These are phyloP conservation scores for Domatiomyces catenatus DNA, from an alignment of 2,329 filamentous ascomycete genomes.

Conservation along the genomic window DNA sequence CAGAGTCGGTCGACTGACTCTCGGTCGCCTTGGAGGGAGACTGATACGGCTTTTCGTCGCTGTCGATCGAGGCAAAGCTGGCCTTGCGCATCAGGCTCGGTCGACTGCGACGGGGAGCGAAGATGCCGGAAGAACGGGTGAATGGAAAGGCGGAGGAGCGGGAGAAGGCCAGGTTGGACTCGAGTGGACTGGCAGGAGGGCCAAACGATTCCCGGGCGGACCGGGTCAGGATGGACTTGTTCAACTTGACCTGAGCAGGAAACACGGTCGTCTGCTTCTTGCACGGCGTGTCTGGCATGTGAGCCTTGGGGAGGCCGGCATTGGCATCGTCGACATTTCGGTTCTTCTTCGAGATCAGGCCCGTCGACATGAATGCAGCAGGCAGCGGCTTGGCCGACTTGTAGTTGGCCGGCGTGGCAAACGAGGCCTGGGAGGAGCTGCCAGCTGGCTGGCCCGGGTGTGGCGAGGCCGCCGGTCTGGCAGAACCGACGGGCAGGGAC, in stretches of 20 bases:
- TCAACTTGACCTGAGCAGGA: conserved; percentile 39
- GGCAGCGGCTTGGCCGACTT: conserved; percentile 62
- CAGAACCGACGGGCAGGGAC: conserved; percentile 54
- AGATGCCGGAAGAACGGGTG: conserved; percentile 46
- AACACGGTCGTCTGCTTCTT: conserved; percentile 65
- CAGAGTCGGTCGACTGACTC: conserved; percentile 48
- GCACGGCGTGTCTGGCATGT: conserved; percentile 88
- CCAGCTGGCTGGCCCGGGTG: conserved; percentile 5
- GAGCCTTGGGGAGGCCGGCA: conserved; percentile 41
- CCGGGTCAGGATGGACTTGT: conserved; percentile 47
- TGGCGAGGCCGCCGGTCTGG: conserved; percentile 34
- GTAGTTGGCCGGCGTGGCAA: conserved; percentile 62
- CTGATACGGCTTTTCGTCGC: conserved; percentile 51
- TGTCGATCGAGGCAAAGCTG: conserved; percentile 70
- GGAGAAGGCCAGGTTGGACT: conserved; percentile 42
- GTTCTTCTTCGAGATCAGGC: conserved; percentile 87
- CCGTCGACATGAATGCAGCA: conserved; percentile 84
- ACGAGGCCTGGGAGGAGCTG: conserved; percentile 34
- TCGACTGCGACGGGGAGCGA: conserved; percentile 40
- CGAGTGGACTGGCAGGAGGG: conserved; percentile 68
- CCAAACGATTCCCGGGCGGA: conserved; percentile 59
- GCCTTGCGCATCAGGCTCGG: conserved; percentile 38
- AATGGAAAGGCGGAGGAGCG: conserved; percentile 54
- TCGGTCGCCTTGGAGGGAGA: conserved; percentile 41
- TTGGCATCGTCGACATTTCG: conserved; percentile 57